phyloP scores from a whole-genome alignment of 2,329 filamentous ascomycete genomes.

The Cladorrhinum sp. region DNA sequence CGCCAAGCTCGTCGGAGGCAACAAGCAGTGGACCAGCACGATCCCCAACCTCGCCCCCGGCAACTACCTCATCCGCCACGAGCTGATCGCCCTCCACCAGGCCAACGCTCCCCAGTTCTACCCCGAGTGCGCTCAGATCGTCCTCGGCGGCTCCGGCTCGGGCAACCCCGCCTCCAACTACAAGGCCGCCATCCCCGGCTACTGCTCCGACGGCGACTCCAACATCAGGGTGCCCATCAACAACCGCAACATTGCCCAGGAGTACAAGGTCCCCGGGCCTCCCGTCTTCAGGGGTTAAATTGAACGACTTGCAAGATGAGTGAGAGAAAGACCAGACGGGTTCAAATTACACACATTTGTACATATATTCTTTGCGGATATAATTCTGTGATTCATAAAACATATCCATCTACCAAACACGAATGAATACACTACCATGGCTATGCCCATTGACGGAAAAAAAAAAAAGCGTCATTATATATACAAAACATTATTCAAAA shows the following conservation, averaged over 20 bases:
- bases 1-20: slow-evolving; percentile 30
- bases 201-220: slow-evolving; percentile 44
- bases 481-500: too few species aligned
- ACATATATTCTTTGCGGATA: neutral
- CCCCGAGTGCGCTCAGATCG: slow-evolving; percentile 54
- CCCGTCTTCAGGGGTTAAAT: slow-evolving; percentile 1
- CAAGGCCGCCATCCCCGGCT: slow-evolving; percentile 40
- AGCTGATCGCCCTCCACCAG: slow-evolving; percentile 55
- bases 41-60: slow-evolving; percentile 51
- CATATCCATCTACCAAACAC: neutral
- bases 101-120: slow-evolving; percentile 51
- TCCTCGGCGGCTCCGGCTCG: slow-evolving; percentile 48
- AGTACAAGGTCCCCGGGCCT: slow-evolving; percentile 1
- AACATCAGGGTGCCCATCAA: slow-evolving; percentile 40
- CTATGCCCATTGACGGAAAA: too few species aligned
- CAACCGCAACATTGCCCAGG: slow-evolving; percentile 7
- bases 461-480: too few species aligned
- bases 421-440: too few species aligned
- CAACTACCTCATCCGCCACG: slow-evolving; percentile 56
- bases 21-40: slow-evolving; percentile 45
- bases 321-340: too few species aligned
- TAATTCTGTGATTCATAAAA: neutral
- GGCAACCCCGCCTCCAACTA: slow-evolving; percentile 44
- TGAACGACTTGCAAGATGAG: too few species aligned
- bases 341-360: neutral